Base-by-base conservation (phyloP, 176 grass and related monocot species). In the Lolium multiflorum region DNA sequence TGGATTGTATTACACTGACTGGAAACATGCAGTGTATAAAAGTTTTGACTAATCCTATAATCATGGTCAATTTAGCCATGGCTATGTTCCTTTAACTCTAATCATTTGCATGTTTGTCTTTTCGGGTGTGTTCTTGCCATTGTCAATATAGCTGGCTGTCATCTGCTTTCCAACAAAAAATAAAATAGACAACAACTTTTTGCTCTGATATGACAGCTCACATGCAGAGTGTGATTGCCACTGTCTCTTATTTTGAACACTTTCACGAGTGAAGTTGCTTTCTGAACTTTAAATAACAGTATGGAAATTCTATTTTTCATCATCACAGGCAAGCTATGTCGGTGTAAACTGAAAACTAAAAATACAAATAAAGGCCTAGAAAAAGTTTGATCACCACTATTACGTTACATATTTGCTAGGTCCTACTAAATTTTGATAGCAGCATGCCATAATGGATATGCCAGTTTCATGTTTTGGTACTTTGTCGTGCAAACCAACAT, bases 341-440 rank as follows among this genome's bases (percentile, higher is more conserved):
- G 22, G 47, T 20, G 44, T 68, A 41, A 31, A 47, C 8, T 47
- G 8, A 47, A 47, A 44, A 81, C 2, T 20, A 37, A 35, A 38
- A 58, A 48, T 51, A 18, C 54, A 26, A 67, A 51, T 47, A 64
- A 81, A 66, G 63, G 63, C 49, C 9, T 18, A 26, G 13, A 15
- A 67, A 75, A 46, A 41, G 26, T 85, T 85, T 48, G 47, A 52
- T 67, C 13, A 4, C 44, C 74, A 56, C 73, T 54, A 68, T 75
- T 24, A 39, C 41, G 38, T 57, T 83, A 26, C 24, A 28, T 73
- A 41, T 10, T 47, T 16, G 9, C 56, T 73, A 31, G 56, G 24
- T 4, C 17, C 28, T 20, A 20, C 54, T 56, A 56, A 73, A 59
- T 59, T 78, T 70, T 25, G n/a, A 35, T 17, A 59, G 10, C 41